Percentiles rank a stretch among this genome's conserved stretches.
Conservation (phyloP, 1,284 basidiomycete genomes). For the Pseudozyma sp. region DNA sequence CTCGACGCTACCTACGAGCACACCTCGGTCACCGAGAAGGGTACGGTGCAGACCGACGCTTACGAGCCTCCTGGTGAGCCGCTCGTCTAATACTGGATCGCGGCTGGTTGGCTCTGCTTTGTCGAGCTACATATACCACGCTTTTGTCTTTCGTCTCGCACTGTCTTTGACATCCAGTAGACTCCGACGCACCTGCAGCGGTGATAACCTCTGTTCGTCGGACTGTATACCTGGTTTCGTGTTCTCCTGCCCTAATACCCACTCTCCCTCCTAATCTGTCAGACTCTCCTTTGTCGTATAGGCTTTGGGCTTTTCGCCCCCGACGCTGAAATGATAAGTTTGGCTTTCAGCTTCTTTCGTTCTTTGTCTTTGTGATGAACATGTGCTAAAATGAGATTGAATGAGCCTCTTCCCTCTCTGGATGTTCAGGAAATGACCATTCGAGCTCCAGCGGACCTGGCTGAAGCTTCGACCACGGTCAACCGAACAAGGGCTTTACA, state of each 20-base stretch:
- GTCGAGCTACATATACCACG: conserved; percentile 1
- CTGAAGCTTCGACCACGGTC: too few species aligned
- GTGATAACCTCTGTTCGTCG: neutral
- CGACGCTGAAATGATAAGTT: too few species aligned
- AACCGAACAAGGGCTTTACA: too few species aligned
- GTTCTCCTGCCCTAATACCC: neutral
- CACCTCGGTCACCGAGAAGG: conserved; percentile 64
- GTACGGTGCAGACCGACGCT: conserved; percentile 59
- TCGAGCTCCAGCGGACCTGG: too few species aligned
- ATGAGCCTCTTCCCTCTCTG: too few species aligned
- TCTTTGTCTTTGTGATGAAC: too few species aligned
- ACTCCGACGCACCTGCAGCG: neutral
- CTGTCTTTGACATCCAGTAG: neutral
- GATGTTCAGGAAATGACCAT: too few species aligned
- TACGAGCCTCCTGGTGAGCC: conserved; percentile 63
- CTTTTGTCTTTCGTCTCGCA: conserved; percentile 2
- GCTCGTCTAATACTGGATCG: conserved; percentile 35
- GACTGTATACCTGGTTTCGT: conserved; percentile 10
- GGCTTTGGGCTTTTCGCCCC: too few species aligned
- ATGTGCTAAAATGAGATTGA: too few species aligned
- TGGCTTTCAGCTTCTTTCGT: too few species aligned
- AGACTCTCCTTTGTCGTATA: neutral
- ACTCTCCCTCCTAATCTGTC: neutral
- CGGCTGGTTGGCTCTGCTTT: neutral
- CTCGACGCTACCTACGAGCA: conserved; percentile 59